These are phyloP conservation scores for Senna siamea DNA, from an alignment of 306 rosid species.

Conservation along the genomic window DNA sequence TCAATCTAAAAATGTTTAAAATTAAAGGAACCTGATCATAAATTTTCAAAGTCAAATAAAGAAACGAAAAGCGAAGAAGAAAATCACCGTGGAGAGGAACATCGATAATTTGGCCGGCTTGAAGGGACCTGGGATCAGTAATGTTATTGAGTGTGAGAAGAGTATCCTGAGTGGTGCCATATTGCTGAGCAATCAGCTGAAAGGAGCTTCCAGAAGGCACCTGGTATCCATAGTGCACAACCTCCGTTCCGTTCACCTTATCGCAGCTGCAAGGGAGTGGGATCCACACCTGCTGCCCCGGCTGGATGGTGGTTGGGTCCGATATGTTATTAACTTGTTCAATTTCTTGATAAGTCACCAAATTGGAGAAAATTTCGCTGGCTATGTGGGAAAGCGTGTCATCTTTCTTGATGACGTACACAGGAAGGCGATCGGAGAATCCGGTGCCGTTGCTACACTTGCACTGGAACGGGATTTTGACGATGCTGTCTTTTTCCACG, in stretches of 20 bases:
- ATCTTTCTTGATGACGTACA: conserved; percentile 45
- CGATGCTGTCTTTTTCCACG: conserved; percentile 2
- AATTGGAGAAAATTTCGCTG: conserved; percentile 30
- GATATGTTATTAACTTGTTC: conserved; percentile 35
- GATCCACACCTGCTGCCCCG: conserved; percentile 55
- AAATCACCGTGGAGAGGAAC: conserved; percentile 77
- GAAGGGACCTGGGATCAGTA: conserved; percentile 39
- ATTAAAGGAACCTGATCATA: too few species aligned
- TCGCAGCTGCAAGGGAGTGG: conserved; percentile 97
- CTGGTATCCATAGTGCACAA: conserved; percentile 68
- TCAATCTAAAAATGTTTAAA: too few species aligned
- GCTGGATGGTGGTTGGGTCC: conserved; percentile 25
- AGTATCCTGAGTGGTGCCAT: conserved; percentile 44
- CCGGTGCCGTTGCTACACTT: conserved; percentile 58
- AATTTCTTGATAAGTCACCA: conserved; percentile 54
- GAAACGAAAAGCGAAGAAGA: too few species aligned
- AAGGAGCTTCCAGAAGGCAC: conserved; percentile 31
- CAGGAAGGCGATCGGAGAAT: conserved; percentile 46
- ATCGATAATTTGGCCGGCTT: conserved; percentile 65
- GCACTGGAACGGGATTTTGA: conserved; percentile 72
- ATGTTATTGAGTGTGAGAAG: conserved; percentile 61
- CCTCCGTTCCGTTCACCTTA: conserved; percentile 46
- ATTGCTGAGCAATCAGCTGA: conserved; percentile 47
- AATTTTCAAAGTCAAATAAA: too few species aligned
- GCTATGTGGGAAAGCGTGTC: conserved; percentile 65